Evolutionary conservation across 1,139 yeast genomes (phyloP), one percentile per base, ranked within the genome.

Genomic region (Yamadazyma atmosphaerica): DNA sequence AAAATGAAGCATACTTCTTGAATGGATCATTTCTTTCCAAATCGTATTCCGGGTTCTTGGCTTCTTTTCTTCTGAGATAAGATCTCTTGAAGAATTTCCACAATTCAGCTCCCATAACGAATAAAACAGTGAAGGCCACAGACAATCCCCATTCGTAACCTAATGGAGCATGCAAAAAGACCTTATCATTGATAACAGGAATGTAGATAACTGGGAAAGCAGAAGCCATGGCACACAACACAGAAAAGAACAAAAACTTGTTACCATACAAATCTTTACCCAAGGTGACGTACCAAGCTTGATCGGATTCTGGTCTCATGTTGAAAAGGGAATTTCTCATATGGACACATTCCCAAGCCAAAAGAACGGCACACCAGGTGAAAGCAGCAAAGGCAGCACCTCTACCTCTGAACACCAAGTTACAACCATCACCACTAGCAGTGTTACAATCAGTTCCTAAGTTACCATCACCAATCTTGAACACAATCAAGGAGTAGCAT

Each of bases 261-360:
- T 88, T 88, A 9, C 63, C 62, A 89, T 90, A 86, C 35, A 87
- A 63, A 57, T 84, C 92, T 32, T 23, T 32, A 4, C 18, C 16
- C 19, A 32, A 24, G 43, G 60, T 68, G 40, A 79, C 76, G 23
- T 77, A 79, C 68, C 77, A 77, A 13, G 83, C 77, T 24, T 72
- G 69, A 36, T 76, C 80, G 4, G 83, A 65, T 33, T 81, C 87
- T 30, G 86, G 87, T 47, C 83, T 76, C 89, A 86, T 83, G 38
- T 72, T 65, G 61, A 88, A 86, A 47, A 88, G 69, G 0, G 96
- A 86, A 50, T 83, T 72, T 44, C 82, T 69, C 61, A 84, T 72
- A 57, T 87, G 94, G 42, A 87, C 74, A 54, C 90, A 89, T 63
- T 88, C 96, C 95, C 95, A 88, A 1, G 96, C 96, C 40, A 87